These are phyloP conservation scores for Arabis hirsuta DNA, from an alignment of 345 rosid species.

Conservation along the genomic window DNA sequence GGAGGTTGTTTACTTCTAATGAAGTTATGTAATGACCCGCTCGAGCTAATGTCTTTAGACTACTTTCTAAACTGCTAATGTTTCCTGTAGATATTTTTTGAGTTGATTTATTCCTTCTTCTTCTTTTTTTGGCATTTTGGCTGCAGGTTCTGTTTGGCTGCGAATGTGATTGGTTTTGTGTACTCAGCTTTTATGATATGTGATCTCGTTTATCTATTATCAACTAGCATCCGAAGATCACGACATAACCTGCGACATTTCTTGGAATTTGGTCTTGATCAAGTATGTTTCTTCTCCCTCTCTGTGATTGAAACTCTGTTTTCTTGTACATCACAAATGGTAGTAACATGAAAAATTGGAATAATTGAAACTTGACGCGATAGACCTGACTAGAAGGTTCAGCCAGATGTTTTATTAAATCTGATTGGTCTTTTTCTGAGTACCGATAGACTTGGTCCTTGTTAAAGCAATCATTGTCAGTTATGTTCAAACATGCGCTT, in stretches of 20 bases:
- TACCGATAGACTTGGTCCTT: background rate
- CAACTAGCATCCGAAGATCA: constrained; percentile 50
- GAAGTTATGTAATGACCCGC: background rate
- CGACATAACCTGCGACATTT: constrained; percentile 54
- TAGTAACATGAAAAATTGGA: background rate
- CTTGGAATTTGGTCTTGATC: constrained; percentile 76
- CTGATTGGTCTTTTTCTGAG: background rate
- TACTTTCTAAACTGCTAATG: background rate
- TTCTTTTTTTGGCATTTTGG: constrained; percentile 2
- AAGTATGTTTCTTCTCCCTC: constrained; percentile 53
- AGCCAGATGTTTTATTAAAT: background rate
- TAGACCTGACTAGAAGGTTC: background rate
- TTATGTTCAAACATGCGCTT: background rate
- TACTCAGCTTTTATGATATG: constrained; percentile 72
- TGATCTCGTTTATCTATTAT: constrained; percentile 59
- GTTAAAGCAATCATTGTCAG: background rate
- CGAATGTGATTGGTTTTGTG: constrained; percentile 72
- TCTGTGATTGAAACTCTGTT: background rate
- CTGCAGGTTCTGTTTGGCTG: constrained; percentile 77
- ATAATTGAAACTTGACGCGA: constrained; percentile 6
- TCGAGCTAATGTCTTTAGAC: background rate
- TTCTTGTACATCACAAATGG: constrained; percentile 4
- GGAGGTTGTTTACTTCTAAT: background rate
- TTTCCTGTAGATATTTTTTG: background rate
- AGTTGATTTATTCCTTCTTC: background rate